Conservation (phyloP, 2,329 filamentous ascomycete species). For the Verticillium longisporum region DNA sequence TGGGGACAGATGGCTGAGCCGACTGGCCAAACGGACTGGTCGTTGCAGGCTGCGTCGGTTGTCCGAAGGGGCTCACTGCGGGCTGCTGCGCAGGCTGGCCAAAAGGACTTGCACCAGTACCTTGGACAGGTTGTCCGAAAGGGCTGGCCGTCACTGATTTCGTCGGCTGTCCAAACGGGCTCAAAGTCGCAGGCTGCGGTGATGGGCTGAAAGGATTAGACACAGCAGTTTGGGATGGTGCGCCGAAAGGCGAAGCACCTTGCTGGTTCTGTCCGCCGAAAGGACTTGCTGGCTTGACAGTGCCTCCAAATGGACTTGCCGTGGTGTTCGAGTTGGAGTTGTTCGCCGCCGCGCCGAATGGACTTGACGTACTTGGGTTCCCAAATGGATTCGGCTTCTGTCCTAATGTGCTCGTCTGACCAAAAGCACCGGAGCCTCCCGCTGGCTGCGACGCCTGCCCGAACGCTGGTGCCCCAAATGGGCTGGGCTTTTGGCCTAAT, state of each 20-base stretch:
- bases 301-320: conserved; percentile 6
- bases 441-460: conserved; percentile 10
- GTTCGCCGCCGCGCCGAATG: conserved; percentile 14
- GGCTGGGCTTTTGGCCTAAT: conserved; percentile 24
- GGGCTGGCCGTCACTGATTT: conserved; percentile 16
- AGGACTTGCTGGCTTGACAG: not conserved
- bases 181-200: conserved; percentile 2
- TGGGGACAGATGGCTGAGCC: conserved; percentile 4
- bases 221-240: conserved; percentile 9
- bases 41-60: conserved; percentile 9
- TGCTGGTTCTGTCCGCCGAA: conserved; percentile 1
- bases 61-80: conserved; percentile 14
- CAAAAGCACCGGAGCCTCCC: conserved; percentile 20
- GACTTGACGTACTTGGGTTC: conserved; percentile 11
- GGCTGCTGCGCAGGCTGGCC: conserved; percentile 12
- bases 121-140: conserved; percentile 15
- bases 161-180: conserved; percentile 6
- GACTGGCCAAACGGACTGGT: conserved; percentile 14
- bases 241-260: conserved; percentile 7
- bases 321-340: conserved; percentile 3
- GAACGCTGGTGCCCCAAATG: conserved; percentile 16
- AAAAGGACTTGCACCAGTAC: conserved; percentile 2
- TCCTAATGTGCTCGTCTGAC: conserved; percentile 28
- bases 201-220: conserved; percentile 13
- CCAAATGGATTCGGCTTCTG: conserved; percentile 31